Base-by-base conservation (phyloP, 2,329 filamentous ascomycete species). In the Stenocarpella maydis region DNA sequence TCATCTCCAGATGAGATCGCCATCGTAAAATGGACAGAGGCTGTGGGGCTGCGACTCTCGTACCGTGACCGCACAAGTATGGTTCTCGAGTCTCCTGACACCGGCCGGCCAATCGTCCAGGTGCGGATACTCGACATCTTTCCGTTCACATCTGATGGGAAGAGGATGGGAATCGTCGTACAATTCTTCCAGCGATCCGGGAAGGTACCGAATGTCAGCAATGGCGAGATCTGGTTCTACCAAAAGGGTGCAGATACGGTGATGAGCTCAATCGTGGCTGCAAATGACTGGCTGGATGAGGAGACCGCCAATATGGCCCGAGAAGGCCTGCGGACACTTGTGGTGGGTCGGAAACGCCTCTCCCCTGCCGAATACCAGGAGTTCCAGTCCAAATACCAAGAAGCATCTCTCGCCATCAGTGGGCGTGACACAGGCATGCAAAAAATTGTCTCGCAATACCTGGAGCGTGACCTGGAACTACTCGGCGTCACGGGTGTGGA, bases 261-360 rank as follows among this genome's bases (percentile, higher is more conserved):
- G 72, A 99, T 99, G 97, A 89, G 91, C n/a, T 87, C 91, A 3
- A 98, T 99, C 73, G 96, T 99, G 43, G 93, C 92, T 9, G 90
- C 95, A 21, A 99, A 98, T 77, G 96, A 99, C 82, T 99, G 96
- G 97, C 89, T 99, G 0, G 96, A 99, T 74, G 96, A 99, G 79
- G 96, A 99, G 80, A 98, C 96, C 0, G 93, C 94, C n/a, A 99
- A 99, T 78, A 99, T 99, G 97, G 97, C 97, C 7, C 90, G 96
- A 58, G 97, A 99, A 84, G 96, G 96, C 47, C 84, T 99, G 61
- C 91, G 96, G 69, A 99, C 96, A 0, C 86, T 99, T 7, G 96
- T 99, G 7, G 92, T 99, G 31, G 97, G 96, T n/a, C 89, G 97
- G 55, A 97, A 96, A 79, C 91, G 90, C 74, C 85, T 99, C 7